These are phyloP conservation scores for Botryosphaeria dothidea DNA, from an alignment of 2,329 filamentous ascomycete genomes.

Conservation along the genomic window DNA sequence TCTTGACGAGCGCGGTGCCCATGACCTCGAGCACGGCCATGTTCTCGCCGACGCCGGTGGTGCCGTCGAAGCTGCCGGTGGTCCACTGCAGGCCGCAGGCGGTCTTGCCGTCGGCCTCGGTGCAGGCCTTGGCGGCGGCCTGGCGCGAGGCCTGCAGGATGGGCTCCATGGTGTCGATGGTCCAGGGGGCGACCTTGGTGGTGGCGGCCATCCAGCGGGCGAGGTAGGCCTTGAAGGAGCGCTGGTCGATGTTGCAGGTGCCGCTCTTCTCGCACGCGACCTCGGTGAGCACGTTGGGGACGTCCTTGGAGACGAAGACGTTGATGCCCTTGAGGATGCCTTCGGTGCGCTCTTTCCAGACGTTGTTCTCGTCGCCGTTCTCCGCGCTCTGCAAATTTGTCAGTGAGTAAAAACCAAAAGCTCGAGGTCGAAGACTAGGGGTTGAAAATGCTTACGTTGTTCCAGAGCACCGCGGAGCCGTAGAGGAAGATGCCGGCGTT, in stretches of 20 bases:
- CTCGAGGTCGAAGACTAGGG: not conserved
- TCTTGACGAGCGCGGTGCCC: slow-evolving; percentile 36
- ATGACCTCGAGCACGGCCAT: slow-evolving; percentile 61
- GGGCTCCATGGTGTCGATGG: slow-evolving; percentile 46
- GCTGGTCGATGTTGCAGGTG: slow-evolving; percentile 51
- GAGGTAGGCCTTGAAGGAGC: slow-evolving; percentile 49
- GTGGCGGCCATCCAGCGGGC: slow-evolving; percentile 46
- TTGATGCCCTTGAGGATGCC: slow-evolving; percentile 40
- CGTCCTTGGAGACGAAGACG: slow-evolving; percentile 41
- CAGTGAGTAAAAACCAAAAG: not conserved
- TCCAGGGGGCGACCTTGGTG: slow-evolving; percentile 41
- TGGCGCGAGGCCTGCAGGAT: slow-evolving; percentile 56
- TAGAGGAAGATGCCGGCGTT: slow-evolving; percentile 49
- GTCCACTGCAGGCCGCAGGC: slow-evolving; percentile 51
- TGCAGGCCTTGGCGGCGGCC: slow-evolving; percentile 58
- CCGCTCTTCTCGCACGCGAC: slow-evolving; percentile 47
- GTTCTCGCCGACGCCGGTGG: slow-evolving; percentile 57
- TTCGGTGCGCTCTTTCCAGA: slow-evolving; percentile 25
- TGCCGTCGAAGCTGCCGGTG: slow-evolving; percentile 47
- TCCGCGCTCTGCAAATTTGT: not conserved
- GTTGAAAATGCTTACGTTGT: slow-evolving; percentile 39
- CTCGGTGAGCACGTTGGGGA: slow-evolving; percentile 46
- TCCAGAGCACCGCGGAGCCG: slow-evolving; percentile 51
- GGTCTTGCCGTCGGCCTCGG: slow-evolving; percentile 49
- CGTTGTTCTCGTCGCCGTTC: slow-evolving; percentile 5